Conservation (phyloP, 495 filamentous ascomycete genomes). For the Glonium stellatum region DNA sequence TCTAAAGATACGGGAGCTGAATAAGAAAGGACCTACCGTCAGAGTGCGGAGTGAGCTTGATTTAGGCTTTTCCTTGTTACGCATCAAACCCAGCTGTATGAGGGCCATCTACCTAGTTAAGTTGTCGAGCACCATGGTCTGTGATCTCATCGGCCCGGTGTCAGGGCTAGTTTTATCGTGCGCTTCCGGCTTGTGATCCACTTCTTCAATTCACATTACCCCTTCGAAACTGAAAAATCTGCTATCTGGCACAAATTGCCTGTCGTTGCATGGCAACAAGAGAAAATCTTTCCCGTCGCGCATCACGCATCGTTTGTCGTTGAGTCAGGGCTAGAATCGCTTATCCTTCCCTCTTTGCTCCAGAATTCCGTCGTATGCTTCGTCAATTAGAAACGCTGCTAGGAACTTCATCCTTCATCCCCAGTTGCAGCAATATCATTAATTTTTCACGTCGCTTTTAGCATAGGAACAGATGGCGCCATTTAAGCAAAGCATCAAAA, state of each 20-base stretch:
- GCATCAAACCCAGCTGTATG: background rate
- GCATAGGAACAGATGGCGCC: background rate
- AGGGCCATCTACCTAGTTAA: background rate
- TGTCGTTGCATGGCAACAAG: too few species aligned
- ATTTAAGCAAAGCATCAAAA: background rate
- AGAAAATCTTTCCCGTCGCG: too few species aligned
- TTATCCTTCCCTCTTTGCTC: too few species aligned
- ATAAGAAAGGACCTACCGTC: background rate
- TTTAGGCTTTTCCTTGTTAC: constrained; percentile 2
- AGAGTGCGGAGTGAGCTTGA: background rate
- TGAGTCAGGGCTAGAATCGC: background rate
- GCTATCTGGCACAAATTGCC: background rate
- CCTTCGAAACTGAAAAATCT: constrained; percentile 22
- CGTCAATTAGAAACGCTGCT: too few species aligned
- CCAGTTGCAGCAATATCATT: too few species aligned
- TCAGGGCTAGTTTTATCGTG: background rate
- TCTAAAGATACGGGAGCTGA: background rate
- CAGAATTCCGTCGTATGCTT: too few species aligned
- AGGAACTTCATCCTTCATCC: background rate
- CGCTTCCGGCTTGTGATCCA: constrained; percentile 4
- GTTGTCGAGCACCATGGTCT: background rate
- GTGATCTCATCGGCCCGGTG: constrained; percentile 12
- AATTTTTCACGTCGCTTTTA: too few species aligned
- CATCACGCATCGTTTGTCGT: background rate
- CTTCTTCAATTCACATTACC: constrained; percentile 22